These are phyloP conservation scores for Sextonia rubra DNA, from an alignment of 164 flowering plant species.

Conservation along the genomic window DNA sequence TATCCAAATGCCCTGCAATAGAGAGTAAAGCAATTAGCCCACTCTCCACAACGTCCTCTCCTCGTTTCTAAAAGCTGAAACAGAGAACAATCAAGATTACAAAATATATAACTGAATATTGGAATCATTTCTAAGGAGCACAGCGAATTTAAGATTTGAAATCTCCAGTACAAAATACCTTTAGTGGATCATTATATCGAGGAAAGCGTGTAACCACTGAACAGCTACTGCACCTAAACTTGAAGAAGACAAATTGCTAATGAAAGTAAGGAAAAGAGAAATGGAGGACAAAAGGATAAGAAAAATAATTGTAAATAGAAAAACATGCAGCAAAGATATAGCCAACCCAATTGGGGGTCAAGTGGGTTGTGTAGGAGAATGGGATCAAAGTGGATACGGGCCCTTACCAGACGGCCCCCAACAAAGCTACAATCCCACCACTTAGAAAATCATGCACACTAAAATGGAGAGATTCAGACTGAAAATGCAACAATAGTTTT, in stretches of 20 bases:
- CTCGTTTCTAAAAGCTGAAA: conserved; percentile 86
- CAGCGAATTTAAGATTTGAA: no score
- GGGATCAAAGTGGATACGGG: no score
- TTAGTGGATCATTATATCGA: conserved; percentile 87
- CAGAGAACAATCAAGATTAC: background rate
- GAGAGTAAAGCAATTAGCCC: conserved; percentile 98
- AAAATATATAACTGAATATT: conserved; percentile 3
- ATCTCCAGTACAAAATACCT: conserved; percentile 38
- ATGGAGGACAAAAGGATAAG: background rate
- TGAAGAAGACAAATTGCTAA: background rate
- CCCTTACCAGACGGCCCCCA: no score
- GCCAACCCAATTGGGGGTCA: no score
- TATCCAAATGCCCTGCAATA: conserved; percentile 94
- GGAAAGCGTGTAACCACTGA: conserved; percentile 77
- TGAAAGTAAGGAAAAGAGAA: background rate
- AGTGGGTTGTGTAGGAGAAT: no score
- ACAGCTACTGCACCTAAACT: conserved; percentile 62
- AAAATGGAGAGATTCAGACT: no score
- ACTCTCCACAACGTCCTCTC: conserved; percentile 95
- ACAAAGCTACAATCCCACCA: no score
- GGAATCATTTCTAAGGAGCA: background rate
- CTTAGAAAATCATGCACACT: no score
- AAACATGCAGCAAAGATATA: no score
- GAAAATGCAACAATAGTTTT: no score
- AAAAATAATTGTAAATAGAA: no score